Percentiles rank a stretch among this genome's conserved stretches.
Evolutionary conservation across 2,329 filamentous ascomycete genomes (phyloP).

Genomic region (Seiridium unicorne): DNA sequence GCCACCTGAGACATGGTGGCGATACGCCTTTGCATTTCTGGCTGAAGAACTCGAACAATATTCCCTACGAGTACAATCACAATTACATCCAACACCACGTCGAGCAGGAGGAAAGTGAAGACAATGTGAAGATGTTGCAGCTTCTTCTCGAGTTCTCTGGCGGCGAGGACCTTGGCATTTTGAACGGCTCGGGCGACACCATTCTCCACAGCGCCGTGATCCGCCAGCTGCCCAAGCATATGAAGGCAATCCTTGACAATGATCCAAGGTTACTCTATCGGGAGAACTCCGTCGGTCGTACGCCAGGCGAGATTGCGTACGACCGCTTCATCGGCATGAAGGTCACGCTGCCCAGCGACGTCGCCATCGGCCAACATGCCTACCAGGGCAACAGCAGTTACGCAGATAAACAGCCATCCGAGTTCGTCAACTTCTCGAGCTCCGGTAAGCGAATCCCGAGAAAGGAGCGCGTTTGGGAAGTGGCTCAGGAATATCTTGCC

Average conservation of each 20-base stretch:
- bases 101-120: constrained; percentile 20
- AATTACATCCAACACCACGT: constrained; percentile 10
- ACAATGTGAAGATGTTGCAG: constrained; percentile 40
- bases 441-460: constrained; percentile 5
- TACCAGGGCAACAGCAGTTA: not conserved
- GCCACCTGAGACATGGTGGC: constrained; percentile 47
- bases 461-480: constrained; percentile 21
- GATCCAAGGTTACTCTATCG: constrained; percentile 61
- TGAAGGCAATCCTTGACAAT: constrained; percentile 48
- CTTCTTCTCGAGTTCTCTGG: constrained; percentile 54
- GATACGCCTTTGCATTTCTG: constrained; percentile 64
- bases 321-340: constrained; percentile 47
- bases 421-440: constrained; percentile 7
- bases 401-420: constrained; percentile 7
- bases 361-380: not conserved
- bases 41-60: constrained; percentile 33
- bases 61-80: constrained; percentile 9
- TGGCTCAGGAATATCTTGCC: constrained; percentile 20
- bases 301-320: constrained; percentile 66
- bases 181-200: constrained; percentile 66
- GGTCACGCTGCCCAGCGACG: constrained; percentile 23
- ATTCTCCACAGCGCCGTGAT: constrained; percentile 58
- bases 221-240: constrained; percentile 31
- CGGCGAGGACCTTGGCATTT: constrained; percentile 53
- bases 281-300: constrained; percentile 76